These are phyloP conservation scores for Neurospora sp. DNA, from an alignment of 2,329 filamentous ascomycete genomes.

Conservation along the genomic window DNA sequence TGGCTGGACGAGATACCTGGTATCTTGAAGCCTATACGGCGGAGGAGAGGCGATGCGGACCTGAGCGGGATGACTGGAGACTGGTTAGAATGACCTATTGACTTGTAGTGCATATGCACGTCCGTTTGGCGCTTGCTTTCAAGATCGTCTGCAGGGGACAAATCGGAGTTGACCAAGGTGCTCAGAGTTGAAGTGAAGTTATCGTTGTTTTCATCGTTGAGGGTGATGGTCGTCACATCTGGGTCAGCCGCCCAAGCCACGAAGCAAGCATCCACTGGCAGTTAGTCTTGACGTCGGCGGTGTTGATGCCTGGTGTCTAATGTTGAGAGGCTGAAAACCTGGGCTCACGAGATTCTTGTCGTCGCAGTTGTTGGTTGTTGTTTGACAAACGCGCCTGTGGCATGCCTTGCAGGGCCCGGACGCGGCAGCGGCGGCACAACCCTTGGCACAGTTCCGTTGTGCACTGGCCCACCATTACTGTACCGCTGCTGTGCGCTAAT, in stretches of 20 bases:
- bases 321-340: neutral
- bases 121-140: neutral
- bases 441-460: neutral
- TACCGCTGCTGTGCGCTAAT: neutral
- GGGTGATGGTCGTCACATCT: neutral
- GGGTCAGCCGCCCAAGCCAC: neutral
- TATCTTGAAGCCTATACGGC: neutral
- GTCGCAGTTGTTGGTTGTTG: neutral
- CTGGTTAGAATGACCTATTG: neutral
- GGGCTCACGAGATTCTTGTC: neutral
- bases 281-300: neutral
- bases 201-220: neutral
- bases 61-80: neutral
- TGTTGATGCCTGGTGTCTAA: neutral
- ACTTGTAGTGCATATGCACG: neutral
- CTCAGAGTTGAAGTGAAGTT: neutral
- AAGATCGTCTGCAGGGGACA: neutral
- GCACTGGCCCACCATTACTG: neutral
- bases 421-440: neutral
- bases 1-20: constrained; percentile 8
- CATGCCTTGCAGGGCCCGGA: neutral
- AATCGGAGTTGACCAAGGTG: neutral
- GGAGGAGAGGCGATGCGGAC: neutral
- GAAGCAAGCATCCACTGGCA: neutral
- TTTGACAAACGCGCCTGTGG: neutral